Evolutionary conservation across 306 rosid genomes (phyloP).

Genomic region (Arachis hypogaea): DNA sequence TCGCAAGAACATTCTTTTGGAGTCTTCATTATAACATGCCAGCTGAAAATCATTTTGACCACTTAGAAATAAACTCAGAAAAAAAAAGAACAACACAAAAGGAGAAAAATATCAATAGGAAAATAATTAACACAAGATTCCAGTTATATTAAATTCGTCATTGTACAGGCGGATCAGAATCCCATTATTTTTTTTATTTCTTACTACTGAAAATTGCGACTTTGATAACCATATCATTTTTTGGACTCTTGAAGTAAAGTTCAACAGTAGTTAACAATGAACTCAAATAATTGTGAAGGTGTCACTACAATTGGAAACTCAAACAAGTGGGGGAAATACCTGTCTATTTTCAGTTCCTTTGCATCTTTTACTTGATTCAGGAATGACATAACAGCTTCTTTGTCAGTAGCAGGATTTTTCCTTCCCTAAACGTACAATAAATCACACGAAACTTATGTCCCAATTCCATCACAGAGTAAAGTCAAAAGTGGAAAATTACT

Average conservation of each 20-base stretch:
- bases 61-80: slow-evolving; percentile 1
- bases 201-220: not conserved
- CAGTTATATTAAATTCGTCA: not conserved
- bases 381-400: slow-evolving; percentile 62
- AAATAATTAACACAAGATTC: slow-evolving; percentile 7
- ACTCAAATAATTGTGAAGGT: slow-evolving; percentile 1
- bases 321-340: slow-evolving; percentile 51
- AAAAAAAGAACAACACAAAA: not conserved
- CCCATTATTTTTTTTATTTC: slow-evolving; percentile 11
- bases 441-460: slow-evolving; percentile 13
- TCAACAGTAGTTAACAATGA: slow-evolving; percentile 19
- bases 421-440: slow-evolving; percentile 69
- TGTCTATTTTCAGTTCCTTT: slow-evolving; percentile 84
- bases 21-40: slow-evolving; percentile 75
- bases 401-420: slow-evolving; percentile 85
- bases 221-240: not conserved
- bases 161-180: too few relatives aligned
- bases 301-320: not conserved
- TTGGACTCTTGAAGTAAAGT: not conserved
- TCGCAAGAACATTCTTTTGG: slow-evolving; percentile 70
- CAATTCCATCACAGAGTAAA: slow-evolving; percentile 25
- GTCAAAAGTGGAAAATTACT: not conserved
- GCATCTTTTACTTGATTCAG: slow-evolving; percentile 70
- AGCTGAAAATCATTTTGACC: slow-evolving; percentile 48
- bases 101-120: slow-evolving; percentile 14